Percentiles rank a stretch among this genome's conserved stretches.
phyloP scores from a whole-genome alignment of 2,329 filamentous ascomycete species.

The Phyllosticta paracitricarpa region DNA sequence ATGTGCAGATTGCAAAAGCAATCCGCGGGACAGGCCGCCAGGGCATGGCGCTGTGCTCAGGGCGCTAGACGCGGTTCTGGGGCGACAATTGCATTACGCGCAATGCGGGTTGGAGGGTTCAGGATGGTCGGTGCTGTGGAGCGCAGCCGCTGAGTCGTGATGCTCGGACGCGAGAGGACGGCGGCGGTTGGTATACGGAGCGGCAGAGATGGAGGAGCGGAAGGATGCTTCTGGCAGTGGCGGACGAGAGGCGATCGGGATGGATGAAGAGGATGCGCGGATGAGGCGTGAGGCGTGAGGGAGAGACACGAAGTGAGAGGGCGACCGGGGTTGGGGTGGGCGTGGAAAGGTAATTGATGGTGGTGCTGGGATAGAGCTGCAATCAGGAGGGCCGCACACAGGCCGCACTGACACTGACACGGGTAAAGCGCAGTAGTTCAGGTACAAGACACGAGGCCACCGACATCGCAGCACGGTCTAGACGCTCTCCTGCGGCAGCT shows the following conservation, averaged over 20 bases:
- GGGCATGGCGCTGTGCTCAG: conserved; percentile 23
- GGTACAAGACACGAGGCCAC: neutral
- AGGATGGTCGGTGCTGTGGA: neutral
- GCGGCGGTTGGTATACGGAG: neutral
- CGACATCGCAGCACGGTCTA: neutral
- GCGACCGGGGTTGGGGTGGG: neutral
- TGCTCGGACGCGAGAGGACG: neutral
- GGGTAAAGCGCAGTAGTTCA: neutral
- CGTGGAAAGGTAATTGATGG: neutral
- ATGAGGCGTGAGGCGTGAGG: neutral
- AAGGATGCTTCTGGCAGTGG: neutral
- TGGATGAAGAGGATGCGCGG: neutral
- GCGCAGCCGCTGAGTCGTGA: neutral
- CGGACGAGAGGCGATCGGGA: neutral
- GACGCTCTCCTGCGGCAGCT: neutral
- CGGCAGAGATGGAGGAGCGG: neutral
- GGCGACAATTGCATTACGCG: conserved; percentile 11
- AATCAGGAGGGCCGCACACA: neutral
- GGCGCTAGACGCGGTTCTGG: conserved; percentile 8
- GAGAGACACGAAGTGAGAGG: neutral
- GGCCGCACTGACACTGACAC: neutral
- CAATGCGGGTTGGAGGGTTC: conserved; percentile 1
- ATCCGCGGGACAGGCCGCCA: conserved; percentile 96
- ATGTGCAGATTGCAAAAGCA: conserved; percentile 93
- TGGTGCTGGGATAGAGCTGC: neutral